A percentile compares a stretch with the other conserved stretches of the same genome.
Evolutionary conservation across 805 yeast genomes (phyloP).

Genomic region (Saturnispora halmiae): DNA sequence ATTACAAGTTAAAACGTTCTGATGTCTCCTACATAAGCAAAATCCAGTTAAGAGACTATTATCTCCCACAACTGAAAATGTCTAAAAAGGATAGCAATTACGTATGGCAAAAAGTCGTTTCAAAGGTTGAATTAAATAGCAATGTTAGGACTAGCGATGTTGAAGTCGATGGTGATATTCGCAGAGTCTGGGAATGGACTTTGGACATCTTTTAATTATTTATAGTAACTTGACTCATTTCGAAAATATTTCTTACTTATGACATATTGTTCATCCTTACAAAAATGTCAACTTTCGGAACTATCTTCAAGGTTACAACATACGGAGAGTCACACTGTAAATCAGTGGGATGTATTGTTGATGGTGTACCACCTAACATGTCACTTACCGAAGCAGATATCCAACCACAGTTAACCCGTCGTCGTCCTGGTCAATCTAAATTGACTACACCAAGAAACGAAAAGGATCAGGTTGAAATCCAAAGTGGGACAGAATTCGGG

Average conservation of each 20-base stretch:
- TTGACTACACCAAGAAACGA: conserved; percentile 94
- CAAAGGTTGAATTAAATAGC: conserved; percentile 52
- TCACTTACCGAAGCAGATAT: conserved; percentile 75
- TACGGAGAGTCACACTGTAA: conserved; percentile 98
- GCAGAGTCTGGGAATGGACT: conserved; percentile 85
- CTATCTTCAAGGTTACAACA: conserved; percentile 68
- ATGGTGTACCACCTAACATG: conserved; percentile 96
- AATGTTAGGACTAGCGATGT: conserved; percentile 52
- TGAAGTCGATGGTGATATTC: conserved; percentile 81
- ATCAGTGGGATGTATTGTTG: conserved; percentile 96
- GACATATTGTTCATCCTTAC: neutral
- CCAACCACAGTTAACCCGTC: conserved; percentile 91
- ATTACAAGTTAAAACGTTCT: conserved; percentile 28
- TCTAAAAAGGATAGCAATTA: conserved; percentile 33
- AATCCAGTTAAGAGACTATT: conserved; percentile 62
- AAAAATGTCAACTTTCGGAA: conserved; percentile 69
- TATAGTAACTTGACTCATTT: conserved; percentile 6
- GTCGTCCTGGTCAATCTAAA: conserved; percentile 96
- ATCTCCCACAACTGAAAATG: conserved; percentile 29
- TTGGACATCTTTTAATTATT: conserved; percentile 27
- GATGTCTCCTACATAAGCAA: conserved; percentile 48
- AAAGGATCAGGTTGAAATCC: conserved; percentile 86
- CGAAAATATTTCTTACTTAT: neutral
- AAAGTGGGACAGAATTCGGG: conserved; percentile 89
- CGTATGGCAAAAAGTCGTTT: conserved; percentile 52